Base-by-base conservation (phyloP, 2,329 filamentous ascomycete species). In the Aureobasidium sp. region DNA sequence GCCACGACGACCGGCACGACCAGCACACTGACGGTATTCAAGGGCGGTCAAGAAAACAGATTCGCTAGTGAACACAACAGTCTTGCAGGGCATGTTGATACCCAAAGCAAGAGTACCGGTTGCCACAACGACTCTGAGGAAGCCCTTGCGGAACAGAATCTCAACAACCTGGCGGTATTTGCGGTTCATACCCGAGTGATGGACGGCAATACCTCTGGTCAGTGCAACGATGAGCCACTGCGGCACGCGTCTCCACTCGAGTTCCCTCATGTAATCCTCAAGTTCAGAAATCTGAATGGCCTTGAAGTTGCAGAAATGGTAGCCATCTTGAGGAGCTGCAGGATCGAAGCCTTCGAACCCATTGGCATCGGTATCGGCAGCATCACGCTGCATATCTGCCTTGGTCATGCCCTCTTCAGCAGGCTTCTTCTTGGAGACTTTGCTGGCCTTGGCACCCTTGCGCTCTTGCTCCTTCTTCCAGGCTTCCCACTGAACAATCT, bases 61-160 rank as follows among this genome's bases (percentile, higher is more conserved):
- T 70, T 92, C 88, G 0, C 87, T 88, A 17, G 80, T 81, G 71
- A 93, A 93, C 1, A 91, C 84, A 0, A 91, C 88, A 0, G 89
- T 93, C 71, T 89, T 90, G 71, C 88, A 92, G 11, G 89, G 89
- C 87, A 90, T 90, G 66, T 90, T 93, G 76, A 93, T 88, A 76
- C 89, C 89, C 5, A 92, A 77, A 1, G 87, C 87, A 25, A 91
- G 79, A 0, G 88, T 91, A 0, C 88, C 89, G 1, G 89, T 92
- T 0, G 89, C 88, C 29, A 92, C 80, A 31, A 92, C 84, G 0
- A 88, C 85, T 8, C 83, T 81, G 44, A 92, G 73, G 69, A 83
- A 91, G 0, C 88, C 87, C 70, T 83, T 87, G 9, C 89, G 82
- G 74, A 91, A 91, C 8, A 91, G 75, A 63, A 89, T 87, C 69